Conservation (phyloP, 257 asterid genomes). For the Ilex aquifolium region DNA sequence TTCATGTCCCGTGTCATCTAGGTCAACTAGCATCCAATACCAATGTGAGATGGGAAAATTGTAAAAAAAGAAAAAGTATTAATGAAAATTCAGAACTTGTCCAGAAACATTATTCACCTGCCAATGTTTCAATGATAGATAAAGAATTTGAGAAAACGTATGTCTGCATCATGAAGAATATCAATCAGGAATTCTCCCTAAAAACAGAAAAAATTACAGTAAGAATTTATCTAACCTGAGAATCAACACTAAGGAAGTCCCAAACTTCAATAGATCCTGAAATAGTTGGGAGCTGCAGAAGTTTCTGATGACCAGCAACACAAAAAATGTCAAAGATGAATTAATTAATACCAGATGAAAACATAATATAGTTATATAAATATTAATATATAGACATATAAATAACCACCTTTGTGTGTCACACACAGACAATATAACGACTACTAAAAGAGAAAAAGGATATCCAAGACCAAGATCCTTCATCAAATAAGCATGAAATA, state of each 20-base stretch:
- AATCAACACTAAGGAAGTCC: constrained; percentile 98
- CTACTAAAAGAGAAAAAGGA: no score
- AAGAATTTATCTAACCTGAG: constrained; percentile 62
- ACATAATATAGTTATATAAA: not conserved
- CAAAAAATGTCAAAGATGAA: not conserved
- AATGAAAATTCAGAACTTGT: constrained; percentile 8
- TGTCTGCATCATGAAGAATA: constrained; percentile 55
- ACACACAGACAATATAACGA: no score
- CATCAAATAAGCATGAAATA: no score
- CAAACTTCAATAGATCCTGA: constrained; percentile 92
- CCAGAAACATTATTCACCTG: constrained; percentile 49
- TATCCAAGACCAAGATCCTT: no score
- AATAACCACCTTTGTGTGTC: no score
- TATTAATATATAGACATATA: not conserved
- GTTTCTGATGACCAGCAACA: constrained; percentile 50
- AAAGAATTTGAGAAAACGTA: constrained; percentile 77
- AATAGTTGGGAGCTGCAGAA: constrained; percentile 81
- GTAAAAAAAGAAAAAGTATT: not conserved
- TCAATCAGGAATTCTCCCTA: constrained; percentile 14
- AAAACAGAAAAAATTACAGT: constrained; percentile 11
- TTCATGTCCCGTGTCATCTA: constrained; percentile 35
- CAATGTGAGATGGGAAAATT: constrained; percentile 15
- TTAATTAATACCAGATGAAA: not conserved
- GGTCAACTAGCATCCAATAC: constrained; percentile 41
- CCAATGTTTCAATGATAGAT: constrained; percentile 73